Conservation (phyloP, 106 monocot genomes). For the Allium cepa region DNA sequence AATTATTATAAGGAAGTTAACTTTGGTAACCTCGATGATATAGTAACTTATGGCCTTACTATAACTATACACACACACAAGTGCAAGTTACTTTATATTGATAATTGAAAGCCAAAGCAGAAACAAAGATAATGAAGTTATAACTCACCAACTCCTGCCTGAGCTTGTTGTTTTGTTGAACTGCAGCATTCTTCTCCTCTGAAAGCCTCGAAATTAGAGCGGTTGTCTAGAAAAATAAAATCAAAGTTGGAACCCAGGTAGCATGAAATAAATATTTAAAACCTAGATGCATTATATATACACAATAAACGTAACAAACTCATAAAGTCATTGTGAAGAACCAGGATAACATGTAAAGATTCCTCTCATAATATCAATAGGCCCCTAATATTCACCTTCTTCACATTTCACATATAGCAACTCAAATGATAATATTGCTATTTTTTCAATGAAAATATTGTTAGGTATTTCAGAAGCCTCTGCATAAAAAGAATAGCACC, state of each 20-base stretch:
- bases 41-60: no score
- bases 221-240: slow-evolving; percentile 20
- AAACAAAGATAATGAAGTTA: neutral
- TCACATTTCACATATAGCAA: no score
- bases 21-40: no score
- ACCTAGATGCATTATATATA: neutral
- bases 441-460: no score
- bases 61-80: no score
- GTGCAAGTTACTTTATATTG: no score
- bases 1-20: no score
- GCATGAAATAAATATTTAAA: neutral
- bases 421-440: no score
- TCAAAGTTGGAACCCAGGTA: neutral
- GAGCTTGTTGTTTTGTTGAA: slow-evolving; percentile 39
- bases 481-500: no score
- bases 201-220: slow-evolving; percentile 37
- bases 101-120: no score
- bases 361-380: neutral
- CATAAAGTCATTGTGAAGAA: neutral
- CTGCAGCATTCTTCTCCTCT: slow-evolving; percentile 46
- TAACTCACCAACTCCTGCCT: slow-evolving; percentile 49
- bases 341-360: neutral
- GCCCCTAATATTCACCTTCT: no score
- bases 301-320: neutral
- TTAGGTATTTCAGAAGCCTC: no score